Conservation (phyloP, 805 yeast species). For the Ogataea nonfermentans region DNA sequence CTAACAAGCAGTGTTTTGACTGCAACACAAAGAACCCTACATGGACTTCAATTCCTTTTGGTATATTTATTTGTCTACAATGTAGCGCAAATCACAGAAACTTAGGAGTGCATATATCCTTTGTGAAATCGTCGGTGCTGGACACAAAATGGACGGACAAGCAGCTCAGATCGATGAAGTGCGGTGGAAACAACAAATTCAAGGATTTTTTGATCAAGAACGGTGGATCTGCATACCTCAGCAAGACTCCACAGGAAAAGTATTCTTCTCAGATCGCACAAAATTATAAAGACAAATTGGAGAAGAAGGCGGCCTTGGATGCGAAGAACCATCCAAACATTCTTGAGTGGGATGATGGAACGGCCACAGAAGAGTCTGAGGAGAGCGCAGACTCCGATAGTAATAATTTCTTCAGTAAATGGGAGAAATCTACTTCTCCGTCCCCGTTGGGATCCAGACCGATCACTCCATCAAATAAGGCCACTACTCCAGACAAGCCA, state of each 20-base stretch:
- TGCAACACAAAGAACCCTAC: constrained; percentile 94
- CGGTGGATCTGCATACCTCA: constrained; percentile 75
- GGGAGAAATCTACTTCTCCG: constrained; percentile 74
- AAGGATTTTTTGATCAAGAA: constrained; percentile 79
- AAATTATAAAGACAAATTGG: constrained; percentile 77
- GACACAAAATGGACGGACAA: constrained; percentile 87
- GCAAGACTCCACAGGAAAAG: constrained; percentile 68
- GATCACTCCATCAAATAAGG: constrained; percentile 38
- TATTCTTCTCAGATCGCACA: constrained; percentile 80
- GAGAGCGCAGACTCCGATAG: constrained; percentile 64
- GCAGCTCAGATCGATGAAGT: constrained; percentile 87
- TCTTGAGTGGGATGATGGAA: constrained; percentile 58
- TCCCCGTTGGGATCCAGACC: constrained; percentile 49
- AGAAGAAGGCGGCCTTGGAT: constrained; percentile 65
- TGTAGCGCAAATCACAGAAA: constrained; percentile 96
- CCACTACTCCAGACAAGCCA: constrained; percentile 28
- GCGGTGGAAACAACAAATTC: constrained; percentile 89
- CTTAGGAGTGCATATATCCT: constrained; percentile 92
- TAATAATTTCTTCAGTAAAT: constrained; percentile 83
- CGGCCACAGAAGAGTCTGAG: constrained; percentile 39
- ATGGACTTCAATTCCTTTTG: constrained; percentile 98
- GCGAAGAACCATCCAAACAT: constrained; percentile 68
- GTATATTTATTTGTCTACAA: constrained; percentile 86
- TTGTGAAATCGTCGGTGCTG: constrained; percentile 86
- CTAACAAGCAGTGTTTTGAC: constrained; percentile 86